Conservation (phyloP, 768 basidiomycete genomes). For the Naganishia vishniacii region DNA sequence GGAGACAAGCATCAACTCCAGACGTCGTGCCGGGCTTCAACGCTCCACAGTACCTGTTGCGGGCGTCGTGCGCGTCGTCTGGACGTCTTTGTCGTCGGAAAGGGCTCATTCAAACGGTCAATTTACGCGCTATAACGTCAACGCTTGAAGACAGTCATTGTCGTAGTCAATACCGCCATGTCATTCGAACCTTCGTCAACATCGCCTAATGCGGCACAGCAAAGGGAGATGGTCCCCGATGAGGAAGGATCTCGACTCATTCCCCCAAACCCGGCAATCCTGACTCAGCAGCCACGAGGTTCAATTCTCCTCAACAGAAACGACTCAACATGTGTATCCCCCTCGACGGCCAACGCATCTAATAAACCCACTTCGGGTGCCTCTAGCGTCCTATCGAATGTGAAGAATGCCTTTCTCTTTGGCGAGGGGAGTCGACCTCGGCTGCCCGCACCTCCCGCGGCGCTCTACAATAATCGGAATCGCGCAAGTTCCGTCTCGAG, state of each 20-base stretch:
- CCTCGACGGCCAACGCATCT: background rate
- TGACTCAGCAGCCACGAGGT: slow-evolving; percentile 26
- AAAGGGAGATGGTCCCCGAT: background rate
- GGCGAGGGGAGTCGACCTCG: slow-evolving; percentile 9
- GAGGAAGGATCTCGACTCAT: slow-evolving; percentile 26
- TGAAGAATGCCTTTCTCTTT: slow-evolving; percentile 18
- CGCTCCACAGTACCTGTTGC: background rate
- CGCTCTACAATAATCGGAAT: slow-evolving; percentile 20
- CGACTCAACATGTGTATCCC: slow-evolving; percentile 19
- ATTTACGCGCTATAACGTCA: no score
- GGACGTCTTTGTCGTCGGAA: no score
- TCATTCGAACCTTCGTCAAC: background rate
- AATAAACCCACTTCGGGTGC: background rate
- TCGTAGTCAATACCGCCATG: background rate
- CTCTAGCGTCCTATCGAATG: slow-evolving; percentile 3
- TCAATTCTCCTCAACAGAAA: slow-evolving; percentile 37
- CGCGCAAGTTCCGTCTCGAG: slow-evolving; percentile 17
- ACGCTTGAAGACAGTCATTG: no score
- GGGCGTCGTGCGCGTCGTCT: no score
- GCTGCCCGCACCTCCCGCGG: slow-evolving; percentile 23
- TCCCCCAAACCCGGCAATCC: slow-evolving; percentile 36
- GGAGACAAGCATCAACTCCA: no score
- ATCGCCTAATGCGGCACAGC: background rate
- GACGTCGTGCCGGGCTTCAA: background rate
- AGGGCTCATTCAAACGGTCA: no score